phyloP scores from a whole-genome alignment of 257 asterid species.

The Lycium barbarum region DNA sequence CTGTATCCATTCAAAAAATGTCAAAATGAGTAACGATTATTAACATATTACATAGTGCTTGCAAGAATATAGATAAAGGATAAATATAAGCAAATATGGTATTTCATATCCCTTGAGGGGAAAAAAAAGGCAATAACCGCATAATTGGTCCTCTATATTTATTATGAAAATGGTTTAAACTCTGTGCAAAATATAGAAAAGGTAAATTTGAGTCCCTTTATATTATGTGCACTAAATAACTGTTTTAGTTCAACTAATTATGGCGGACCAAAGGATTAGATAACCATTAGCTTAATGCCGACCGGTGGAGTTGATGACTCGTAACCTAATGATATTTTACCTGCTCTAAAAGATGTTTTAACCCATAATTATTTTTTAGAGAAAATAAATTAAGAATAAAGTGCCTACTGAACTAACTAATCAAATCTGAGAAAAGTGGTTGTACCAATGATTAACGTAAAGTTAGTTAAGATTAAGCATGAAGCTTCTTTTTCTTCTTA shows the following conservation, averaged over 20 bases:
- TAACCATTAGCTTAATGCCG: neutral
- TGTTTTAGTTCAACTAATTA: neutral
- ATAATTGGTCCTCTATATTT: neutral
- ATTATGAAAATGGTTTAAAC: neutral
- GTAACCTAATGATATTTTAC: conserved; percentile 32
- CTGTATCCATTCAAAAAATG: too few species aligned
- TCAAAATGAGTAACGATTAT: too few species aligned
- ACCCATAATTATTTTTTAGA: conserved; percentile 15
- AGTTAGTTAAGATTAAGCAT: conserved; percentile 25
- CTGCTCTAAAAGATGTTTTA: conserved; percentile 16
- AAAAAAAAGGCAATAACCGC: too few species aligned
- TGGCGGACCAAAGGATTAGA: conserved; percentile 18
- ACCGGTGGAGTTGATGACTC: neutral
- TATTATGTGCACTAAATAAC: neutral
- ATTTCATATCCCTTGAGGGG: too few species aligned
- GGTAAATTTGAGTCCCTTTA: neutral
- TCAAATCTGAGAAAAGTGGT: conserved; percentile 3
- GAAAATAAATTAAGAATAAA: conserved; percentile 25
- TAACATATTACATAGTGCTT: too few species aligned
- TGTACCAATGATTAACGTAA: conserved; percentile 31
- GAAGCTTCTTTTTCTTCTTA: conserved; percentile 22
- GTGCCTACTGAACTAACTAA: conserved; percentile 12
- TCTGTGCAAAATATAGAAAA: neutral
- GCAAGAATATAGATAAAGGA: too few species aligned
- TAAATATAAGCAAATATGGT: too few species aligned